These are phyloP conservation scores for Epichloe gansuensis DNA, from an alignment of 2,329 filamentous ascomycete species.

Conservation along the genomic window DNA sequence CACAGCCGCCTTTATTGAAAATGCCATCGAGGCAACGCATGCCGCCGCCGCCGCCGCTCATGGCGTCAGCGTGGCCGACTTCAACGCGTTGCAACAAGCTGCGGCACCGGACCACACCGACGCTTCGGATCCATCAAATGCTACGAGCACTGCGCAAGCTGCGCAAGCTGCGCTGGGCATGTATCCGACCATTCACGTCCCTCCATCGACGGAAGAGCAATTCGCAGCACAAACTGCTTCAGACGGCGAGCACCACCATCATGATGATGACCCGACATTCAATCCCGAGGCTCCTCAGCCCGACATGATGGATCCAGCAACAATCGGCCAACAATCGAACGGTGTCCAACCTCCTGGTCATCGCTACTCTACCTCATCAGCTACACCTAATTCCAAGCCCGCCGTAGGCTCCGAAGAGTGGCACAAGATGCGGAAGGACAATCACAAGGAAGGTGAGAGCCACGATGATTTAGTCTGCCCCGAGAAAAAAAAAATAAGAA, in stretches of 20 bases:
- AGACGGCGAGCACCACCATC: slow-evolving; percentile 19
- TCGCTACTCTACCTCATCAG: slow-evolving; percentile 24
- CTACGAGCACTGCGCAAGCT: slow-evolving; percentile 46
- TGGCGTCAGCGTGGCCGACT: slow-evolving; percentile 39
- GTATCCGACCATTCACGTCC: slow-evolving; percentile 47
- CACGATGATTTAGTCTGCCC: too few species aligned
- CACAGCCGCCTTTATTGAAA: slow-evolving; percentile 41
- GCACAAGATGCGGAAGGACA: slow-evolving; percentile 95
- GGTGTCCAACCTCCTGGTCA: slow-evolving; percentile 21
- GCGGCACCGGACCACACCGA: slow-evolving; percentile 34
- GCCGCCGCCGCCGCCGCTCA: slow-evolving; percentile 24
- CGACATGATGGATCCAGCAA: slow-evolving; percentile 15
- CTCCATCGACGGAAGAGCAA: slow-evolving; percentile 44
- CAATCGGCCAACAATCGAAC: slow-evolving; percentile 21
- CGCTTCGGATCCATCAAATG: slow-evolving; percentile 36
- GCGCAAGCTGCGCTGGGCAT: slow-evolving; percentile 45
- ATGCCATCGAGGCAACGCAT: slow-evolving; percentile 32
- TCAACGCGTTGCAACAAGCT: slow-evolving; percentile 43
- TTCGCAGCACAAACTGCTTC: slow-evolving; percentile 39
- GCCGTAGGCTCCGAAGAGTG: slow-evolving; percentile 93
- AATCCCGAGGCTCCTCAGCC: slow-evolving; percentile 20
- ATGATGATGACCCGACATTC: slow-evolving; percentile 20
- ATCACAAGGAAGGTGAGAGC: slow-evolving; percentile 86
- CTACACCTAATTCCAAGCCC: slow-evolving; percentile 52
- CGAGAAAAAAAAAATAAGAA: too few species aligned